These are phyloP conservation scores for Plasmopara muralis DNA, from an alignment of 352 stramenopile species.

Conservation along the genomic window DNA sequence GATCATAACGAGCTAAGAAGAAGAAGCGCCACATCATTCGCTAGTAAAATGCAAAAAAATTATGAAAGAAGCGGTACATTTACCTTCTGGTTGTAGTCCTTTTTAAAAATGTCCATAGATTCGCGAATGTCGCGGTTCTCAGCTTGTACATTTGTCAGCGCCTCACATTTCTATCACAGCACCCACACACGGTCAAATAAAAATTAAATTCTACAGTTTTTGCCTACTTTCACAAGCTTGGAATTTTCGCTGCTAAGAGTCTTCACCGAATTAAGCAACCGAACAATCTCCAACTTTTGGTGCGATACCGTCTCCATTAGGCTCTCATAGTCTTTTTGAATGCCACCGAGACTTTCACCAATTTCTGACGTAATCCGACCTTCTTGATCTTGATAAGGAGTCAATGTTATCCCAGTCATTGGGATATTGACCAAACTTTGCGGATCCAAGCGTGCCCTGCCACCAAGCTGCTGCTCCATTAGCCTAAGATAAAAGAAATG, in stretches of 20 bases:
- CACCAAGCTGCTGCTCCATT: slow-evolving; percentile 76
- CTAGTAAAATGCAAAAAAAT: background rate
- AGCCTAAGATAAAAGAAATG: slow-evolving; percentile 32
- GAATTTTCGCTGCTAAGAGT: slow-evolving; percentile 81
- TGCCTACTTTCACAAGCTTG: slow-evolving; percentile 66
- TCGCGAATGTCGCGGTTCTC: slow-evolving; percentile 76
- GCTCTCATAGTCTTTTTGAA: slow-evolving; percentile 27
- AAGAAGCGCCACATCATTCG: background rate
- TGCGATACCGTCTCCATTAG: slow-evolving; percentile 54
- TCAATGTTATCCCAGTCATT: slow-evolving; percentile 11
- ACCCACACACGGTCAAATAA: background rate
- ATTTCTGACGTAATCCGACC: slow-evolving; percentile 1
- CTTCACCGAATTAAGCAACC: slow-evolving; percentile 78
- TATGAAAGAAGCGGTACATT: background rate
- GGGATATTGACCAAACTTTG: slow-evolving; percentile 13
- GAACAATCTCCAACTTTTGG: slow-evolving; percentile 80
- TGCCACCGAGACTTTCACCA: background rate
- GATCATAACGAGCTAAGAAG: slow-evolving; percentile 74
- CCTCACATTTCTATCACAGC: slow-evolving; percentile 61
- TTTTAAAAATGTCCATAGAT: slow-evolving; percentile 82
- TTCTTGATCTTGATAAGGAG: slow-evolving; percentile 17
- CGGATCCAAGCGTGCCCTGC: slow-evolving; percentile 30
- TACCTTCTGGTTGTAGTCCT: slow-evolving; percentile 84
- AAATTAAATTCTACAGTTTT: background rate
- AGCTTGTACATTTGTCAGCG: slow-evolving; percentile 55